These are phyloP conservation scores for Phyllosticta citribraziliensis DNA, from an alignment of 2,329 filamentous ascomycete species.

Conservation along the genomic window DNA sequence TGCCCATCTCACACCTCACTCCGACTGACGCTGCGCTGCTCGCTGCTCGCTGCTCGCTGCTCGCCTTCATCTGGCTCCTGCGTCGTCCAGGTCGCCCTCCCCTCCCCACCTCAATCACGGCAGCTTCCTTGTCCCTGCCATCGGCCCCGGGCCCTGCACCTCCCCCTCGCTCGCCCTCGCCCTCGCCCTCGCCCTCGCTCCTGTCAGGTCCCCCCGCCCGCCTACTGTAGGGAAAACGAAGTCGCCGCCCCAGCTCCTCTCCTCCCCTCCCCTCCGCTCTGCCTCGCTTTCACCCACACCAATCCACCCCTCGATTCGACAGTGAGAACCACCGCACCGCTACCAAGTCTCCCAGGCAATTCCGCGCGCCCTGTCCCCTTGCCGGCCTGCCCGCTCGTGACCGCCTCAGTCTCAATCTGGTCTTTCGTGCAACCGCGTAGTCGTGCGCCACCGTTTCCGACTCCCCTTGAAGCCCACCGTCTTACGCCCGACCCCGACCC, in stretches of 20 bases:
- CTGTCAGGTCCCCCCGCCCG: no score
- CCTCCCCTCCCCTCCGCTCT: no score
- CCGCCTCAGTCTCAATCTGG: slow-evolving; percentile 5
- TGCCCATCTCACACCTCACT: no score
- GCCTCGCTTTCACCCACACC: not conserved
- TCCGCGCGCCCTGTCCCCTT: slow-evolving; percentile 3
- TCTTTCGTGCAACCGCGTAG: slow-evolving; percentile 7
- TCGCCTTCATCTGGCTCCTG: not conserved
- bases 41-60: no score
- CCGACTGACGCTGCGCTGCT: no score
- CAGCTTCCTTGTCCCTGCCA: not conserved
- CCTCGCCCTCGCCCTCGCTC: no score
- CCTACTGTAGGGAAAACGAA: not conserved
- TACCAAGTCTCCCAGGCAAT: not conserved
- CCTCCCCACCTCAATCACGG: not conserved
- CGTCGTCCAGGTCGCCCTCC: no score
- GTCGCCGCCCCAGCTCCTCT: not conserved
- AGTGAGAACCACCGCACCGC: no score
- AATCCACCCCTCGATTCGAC: not conserved
- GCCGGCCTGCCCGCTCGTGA: slow-evolving; percentile 9
- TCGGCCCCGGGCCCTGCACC: no score
- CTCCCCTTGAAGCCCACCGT: not conserved
- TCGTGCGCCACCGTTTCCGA: slow-evolving; percentile 10
- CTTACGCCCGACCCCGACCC: not conserved
- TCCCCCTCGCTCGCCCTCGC: no score